Base-by-base conservation (phyloP, 2,329 filamentous ascomycete species). In the Alternaria sp. region DNA sequence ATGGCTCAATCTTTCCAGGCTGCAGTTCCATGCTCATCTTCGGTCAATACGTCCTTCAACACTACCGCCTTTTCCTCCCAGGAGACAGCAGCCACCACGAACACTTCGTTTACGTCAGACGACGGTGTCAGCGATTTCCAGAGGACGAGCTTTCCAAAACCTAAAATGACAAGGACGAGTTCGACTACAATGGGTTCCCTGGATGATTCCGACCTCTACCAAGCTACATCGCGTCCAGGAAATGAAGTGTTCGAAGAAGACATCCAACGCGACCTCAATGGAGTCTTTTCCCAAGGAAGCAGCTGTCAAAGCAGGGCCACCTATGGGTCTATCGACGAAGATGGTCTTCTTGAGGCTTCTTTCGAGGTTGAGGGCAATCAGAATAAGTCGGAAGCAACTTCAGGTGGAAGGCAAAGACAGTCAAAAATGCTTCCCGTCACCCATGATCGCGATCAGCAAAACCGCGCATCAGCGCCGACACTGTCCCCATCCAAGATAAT, bases 271-370 rank as follows among this genome's bases (percentile, higher is more conserved):
- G 41, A 56, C 9, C 33, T 40, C 4, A 37, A 58, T 17, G 52
- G 60, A 28, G 46, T 28, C 26, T 51, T 45, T 1, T 59, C 63
- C 3, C 65, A 67, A 51, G 60, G 67, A 6, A 50, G 42, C n/a
- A 62, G 53, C 13, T 55, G 57, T 6, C 61, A 64, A 24, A 72
- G 61, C 36, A 66, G 62, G 3, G 70, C 71, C 3, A 71, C 65
- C 3, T 75, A 63, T 59, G 72, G 72, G 2, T 70, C 69, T 5
- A 45, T 74, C 1, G 64, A 72, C 37, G 70, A 72, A 23, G 68
- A 67, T 5, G 62, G 37, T 4, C 49, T 72, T 24, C 24, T 58
- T 2, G 51, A 67, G 24, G 60, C 48, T 26, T 68, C 63, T 2
- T 58, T 49, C 17, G 56, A 52, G 42, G 56, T 65, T 3, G 69